These are phyloP conservation scores for Tulasnella sp. DNA, from an alignment of 768 basidiomycete species.

Conservation along the genomic window DNA sequence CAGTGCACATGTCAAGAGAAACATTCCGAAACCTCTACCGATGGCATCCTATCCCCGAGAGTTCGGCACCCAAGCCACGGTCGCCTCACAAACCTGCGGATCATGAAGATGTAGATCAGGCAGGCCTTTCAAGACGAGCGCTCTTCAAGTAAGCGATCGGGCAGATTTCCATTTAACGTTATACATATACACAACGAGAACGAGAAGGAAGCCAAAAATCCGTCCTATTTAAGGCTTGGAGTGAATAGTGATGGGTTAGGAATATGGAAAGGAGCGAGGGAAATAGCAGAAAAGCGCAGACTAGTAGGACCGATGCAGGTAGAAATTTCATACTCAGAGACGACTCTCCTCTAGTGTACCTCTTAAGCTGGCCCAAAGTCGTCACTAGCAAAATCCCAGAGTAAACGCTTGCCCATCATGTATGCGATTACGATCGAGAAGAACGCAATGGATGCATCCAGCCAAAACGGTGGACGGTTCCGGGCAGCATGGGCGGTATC, in stretches of 20 bases:
- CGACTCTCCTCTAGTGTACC: neutral
- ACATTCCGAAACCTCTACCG: neutral
- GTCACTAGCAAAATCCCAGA: slow-evolving; percentile 13
- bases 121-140: neutral
- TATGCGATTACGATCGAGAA: slow-evolving; percentile 5
- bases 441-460: slow-evolving; percentile 13
- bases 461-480: slow-evolving; percentile 5
- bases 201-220: neutral
- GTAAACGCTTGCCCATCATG: slow-evolving; percentile 7
- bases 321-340: neutral
- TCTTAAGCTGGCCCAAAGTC: neutral
- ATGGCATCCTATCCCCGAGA: too few relatives aligned
- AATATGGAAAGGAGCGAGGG: neutral
- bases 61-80: neutral
- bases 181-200: neutral
- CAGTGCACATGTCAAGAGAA: neutral
- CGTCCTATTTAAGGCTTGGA: neutral
- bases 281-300: neutral
- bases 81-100: too few relatives aligned
- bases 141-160: neutral
- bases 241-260: neutral
- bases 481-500: neutral
- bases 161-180: neutral
- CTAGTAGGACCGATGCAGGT: neutral
- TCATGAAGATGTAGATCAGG: neutral